Evolutionary conservation across 345 rosid species (phyloP).

Genomic region (Odontarrhena argentea): DNA sequence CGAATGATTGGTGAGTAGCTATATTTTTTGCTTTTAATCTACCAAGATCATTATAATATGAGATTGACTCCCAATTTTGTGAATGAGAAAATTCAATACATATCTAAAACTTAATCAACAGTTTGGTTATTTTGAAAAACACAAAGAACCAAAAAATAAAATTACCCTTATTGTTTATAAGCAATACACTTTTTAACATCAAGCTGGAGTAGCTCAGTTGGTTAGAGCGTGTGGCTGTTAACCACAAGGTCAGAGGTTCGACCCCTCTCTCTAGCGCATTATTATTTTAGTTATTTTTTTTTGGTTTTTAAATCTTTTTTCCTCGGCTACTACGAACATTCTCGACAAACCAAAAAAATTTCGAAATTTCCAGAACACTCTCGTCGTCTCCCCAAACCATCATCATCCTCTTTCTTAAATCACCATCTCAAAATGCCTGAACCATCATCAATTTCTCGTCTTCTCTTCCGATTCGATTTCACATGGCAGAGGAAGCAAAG

Average conservation of each 20-base stretch:
- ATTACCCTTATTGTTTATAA: too few relatives aligned
- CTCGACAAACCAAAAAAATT: slow-evolving; percentile 8
- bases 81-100: too few relatives aligned
- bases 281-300: not conserved
- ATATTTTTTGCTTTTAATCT: too few relatives aligned
- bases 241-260: slow-evolving; percentile 91
- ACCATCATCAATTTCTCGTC: not conserved
- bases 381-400: slow-evolving; percentile 10
- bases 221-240: slow-evolving; percentile 93
- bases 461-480: not conserved
- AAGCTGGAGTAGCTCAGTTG: slow-evolving; percentile 89
- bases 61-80: too few relatives aligned
- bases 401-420: not conserved
- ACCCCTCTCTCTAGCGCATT: slow-evolving; percentile 35
- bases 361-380: slow-evolving; percentile 36
- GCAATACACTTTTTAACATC: slow-evolving; percentile 19
- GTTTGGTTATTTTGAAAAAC: too few relatives aligned
- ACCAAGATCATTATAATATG: too few relatives aligned
- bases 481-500: slow-evolving; percentile 81
- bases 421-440: slow-evolving; percentile 3
- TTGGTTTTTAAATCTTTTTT: not conserved
- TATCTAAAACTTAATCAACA: too few relatives aligned
- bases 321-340: slow-evolving; percentile 15
- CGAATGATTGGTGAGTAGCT: too few relatives aligned
- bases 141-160: too few relatives aligned